Conservation (phyloP, 2,329 filamentous ascomycete species). For the Aspergillus fumigatus region DNA sequence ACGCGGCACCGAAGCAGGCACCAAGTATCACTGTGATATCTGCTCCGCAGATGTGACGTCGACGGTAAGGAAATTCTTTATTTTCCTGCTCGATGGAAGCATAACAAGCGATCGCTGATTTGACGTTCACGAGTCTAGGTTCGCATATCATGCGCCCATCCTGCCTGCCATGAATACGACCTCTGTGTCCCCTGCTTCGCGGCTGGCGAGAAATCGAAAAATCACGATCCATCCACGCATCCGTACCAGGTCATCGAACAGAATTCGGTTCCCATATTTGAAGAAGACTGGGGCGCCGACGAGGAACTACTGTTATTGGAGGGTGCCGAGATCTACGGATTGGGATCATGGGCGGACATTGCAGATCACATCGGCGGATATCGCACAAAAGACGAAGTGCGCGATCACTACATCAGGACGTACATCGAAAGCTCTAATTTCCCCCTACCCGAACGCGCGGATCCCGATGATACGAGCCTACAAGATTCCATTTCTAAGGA, state of each 20-base stretch:
- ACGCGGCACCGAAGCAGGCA: slow-evolving; percentile 77
- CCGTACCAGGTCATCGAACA: slow-evolving; percentile 93
- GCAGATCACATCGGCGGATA: slow-evolving; percentile 97
- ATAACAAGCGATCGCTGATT: not conserved
- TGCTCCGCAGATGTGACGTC: slow-evolving; percentile 96
- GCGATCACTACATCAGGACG: slow-evolving; percentile 85
- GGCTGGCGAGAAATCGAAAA: slow-evolving; percentile 71
- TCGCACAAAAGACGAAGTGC: slow-evolving; percentile 88
- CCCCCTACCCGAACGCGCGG: slow-evolving; percentile 80
- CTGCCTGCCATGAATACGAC: slow-evolving; percentile 86
- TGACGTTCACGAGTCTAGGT: slow-evolving; percentile 55
- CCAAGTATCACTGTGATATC: slow-evolving; percentile 96
- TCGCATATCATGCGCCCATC: slow-evolving; percentile 84
- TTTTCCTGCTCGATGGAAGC: not conserved
- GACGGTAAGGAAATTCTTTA: slow-evolving; percentile 59
- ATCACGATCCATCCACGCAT: slow-evolving; percentile 82
- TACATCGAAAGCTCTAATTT: slow-evolving; percentile 82
- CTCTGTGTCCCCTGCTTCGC: slow-evolving; percentile 94
- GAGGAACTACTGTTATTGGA: slow-evolving; percentile 92
- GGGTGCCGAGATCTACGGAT: slow-evolving; percentile 90
- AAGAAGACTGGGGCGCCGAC: slow-evolving; percentile 92
- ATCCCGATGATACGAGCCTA: slow-evolving; percentile 72
- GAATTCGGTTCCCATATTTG: slow-evolving; percentile 95
- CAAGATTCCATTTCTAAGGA: slow-evolving; percentile 80
- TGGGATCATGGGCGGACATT: slow-evolving; percentile 97